phyloP scores from a whole-genome alignment of 2,329 filamentous ascomycete species.

The Pseudocercospora crystallina region DNA sequence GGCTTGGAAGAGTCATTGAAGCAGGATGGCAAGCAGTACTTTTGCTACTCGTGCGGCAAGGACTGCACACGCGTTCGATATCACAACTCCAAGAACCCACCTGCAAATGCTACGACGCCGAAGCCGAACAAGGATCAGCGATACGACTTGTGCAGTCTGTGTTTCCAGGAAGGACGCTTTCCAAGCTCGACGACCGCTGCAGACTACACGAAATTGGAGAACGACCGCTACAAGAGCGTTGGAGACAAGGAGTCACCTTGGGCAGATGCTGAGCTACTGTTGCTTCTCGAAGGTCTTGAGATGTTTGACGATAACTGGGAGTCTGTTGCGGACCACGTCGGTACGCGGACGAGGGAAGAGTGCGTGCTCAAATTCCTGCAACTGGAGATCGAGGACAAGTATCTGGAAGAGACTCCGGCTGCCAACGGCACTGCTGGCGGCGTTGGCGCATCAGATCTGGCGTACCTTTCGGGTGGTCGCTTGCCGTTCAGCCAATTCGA shows the following conservation, averaged over 20 bases:
- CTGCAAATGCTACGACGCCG: constrained; percentile 42
- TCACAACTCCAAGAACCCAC: constrained; percentile 65
- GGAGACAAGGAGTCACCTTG: constrained; percentile 83
- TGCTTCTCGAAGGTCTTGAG: constrained; percentile 86
- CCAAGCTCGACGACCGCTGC: constrained; percentile 74
- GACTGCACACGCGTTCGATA: constrained; percentile 77
- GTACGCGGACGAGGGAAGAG: constrained; percentile 87
- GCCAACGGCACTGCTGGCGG: constrained; percentile 54
- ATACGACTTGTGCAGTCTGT: constrained; percentile 88
- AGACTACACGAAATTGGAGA: constrained; percentile 87
- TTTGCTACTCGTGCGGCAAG: constrained; percentile 88
- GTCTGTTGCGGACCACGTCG: constrained; percentile 86
- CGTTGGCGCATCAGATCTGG: constrained; percentile 49
- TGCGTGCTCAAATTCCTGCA: constrained; percentile 96
- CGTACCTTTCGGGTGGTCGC: constrained; percentile 68
- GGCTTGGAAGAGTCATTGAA: constrained; percentile 59
- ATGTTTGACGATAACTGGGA: constrained; percentile 96
- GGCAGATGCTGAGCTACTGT: constrained; percentile 86
- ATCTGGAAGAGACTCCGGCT: constrained; percentile 64
- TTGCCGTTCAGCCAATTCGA: constrained; percentile 89
- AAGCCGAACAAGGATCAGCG: constrained; percentile 63
- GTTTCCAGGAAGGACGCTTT: constrained; percentile 80
- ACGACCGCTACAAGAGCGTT: constrained; percentile 75
- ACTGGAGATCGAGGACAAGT: constrained; percentile 96
- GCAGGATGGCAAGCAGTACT: constrained; percentile 65